Evolutionary conservation across 805 yeast genomes (phyloP).

Genomic region (Hemisphaericaspora nanyangensis): DNA sequence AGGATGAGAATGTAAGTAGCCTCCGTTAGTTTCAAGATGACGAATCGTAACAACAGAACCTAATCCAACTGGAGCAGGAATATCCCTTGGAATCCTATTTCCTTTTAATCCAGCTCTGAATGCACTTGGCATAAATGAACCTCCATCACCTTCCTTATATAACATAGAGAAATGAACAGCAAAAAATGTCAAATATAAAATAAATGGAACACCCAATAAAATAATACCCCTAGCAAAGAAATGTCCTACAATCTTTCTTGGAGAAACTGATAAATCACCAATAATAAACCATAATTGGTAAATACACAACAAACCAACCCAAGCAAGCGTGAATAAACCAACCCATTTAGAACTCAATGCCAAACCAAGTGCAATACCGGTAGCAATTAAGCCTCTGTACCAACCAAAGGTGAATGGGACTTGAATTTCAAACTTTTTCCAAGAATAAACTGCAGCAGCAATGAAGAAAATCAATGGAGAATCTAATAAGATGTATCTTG

Average conservation of each 20-base stretch:
- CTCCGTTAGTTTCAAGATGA: constrained; percentile 70
- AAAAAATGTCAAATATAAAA: constrained; percentile 56
- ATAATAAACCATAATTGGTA: constrained; percentile 66
- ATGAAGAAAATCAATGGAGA: constrained; percentile 75
- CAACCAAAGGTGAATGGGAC: constrained; percentile 57
- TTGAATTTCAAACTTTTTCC: constrained; percentile 62
- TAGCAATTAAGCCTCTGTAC: constrained; percentile 56
- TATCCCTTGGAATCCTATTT: constrained; percentile 54
- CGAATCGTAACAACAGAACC: constrained; percentile 65
- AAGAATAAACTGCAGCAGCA: constrained; percentile 63
- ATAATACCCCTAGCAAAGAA: constrained; percentile 47
- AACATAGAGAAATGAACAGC: constrained; percentile 60
- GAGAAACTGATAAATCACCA: constrained; percentile 61
- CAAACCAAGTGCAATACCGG: constrained; percentile 69
- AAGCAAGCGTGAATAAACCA: constrained; percentile 74
- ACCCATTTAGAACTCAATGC: constrained; percentile 81
- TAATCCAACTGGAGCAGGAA: constrained; percentile 66
- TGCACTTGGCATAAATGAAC: constrained; percentile 67
- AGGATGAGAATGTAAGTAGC: constrained; percentile 79
- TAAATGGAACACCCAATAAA: constrained; percentile 56
- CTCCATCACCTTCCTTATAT: constrained; percentile 63
- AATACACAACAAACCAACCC: constrained; percentile 64
- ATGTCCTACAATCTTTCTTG: constrained; percentile 43
- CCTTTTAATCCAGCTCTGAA: constrained; percentile 64
- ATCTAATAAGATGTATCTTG: constrained; percentile 71